phyloP scores from a whole-genome alignment of 2,329 filamentous ascomycete species.

The Sporothrix brasiliensis region DNA sequence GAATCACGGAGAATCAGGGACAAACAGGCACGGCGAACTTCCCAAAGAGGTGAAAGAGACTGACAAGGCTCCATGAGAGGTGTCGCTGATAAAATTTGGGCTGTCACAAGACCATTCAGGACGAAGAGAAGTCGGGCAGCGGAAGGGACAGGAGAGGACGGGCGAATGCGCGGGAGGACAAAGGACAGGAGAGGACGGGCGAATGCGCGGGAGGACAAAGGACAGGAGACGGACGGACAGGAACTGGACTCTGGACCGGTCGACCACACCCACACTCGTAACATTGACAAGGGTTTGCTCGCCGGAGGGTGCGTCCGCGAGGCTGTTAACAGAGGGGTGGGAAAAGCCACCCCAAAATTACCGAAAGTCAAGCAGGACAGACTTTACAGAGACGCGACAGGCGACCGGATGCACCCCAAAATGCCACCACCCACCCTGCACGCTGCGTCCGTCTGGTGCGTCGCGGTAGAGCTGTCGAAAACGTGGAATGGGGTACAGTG shows the following conservation, averaged over 20 bases:
- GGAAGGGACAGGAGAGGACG: slow-evolving; percentile 14
- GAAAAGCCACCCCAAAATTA: background rate
- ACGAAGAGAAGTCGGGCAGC: slow-evolving; percentile 27
- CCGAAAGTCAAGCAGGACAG: too few species aligned
- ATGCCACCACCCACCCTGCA: background rate
- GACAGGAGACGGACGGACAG: background rate
- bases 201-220: background rate
- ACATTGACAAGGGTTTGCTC: too few species aligned
- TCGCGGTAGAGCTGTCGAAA: background rate
- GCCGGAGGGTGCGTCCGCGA: slow-evolving; percentile 8
- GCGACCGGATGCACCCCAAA: slow-evolving; percentile 2
- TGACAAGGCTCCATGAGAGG: background rate
- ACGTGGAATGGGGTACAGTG: background rate
- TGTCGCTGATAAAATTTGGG: background rate
- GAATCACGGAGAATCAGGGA: background rate
- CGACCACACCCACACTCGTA: background rate
- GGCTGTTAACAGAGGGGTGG: background rate
- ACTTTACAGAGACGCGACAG: background rate
- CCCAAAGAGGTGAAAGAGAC: background rate
- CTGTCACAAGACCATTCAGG: slow-evolving; percentile 26
- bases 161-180: background rate
- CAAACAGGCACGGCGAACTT: slow-evolving; percentile 17
- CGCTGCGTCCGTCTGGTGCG: background rate
- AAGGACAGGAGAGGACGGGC: background rate
- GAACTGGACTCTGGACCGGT: slow-evolving; percentile 5